Conservation (phyloP, 768 basidiomycete genomes). For the Psilocybe azurescens region DNA sequence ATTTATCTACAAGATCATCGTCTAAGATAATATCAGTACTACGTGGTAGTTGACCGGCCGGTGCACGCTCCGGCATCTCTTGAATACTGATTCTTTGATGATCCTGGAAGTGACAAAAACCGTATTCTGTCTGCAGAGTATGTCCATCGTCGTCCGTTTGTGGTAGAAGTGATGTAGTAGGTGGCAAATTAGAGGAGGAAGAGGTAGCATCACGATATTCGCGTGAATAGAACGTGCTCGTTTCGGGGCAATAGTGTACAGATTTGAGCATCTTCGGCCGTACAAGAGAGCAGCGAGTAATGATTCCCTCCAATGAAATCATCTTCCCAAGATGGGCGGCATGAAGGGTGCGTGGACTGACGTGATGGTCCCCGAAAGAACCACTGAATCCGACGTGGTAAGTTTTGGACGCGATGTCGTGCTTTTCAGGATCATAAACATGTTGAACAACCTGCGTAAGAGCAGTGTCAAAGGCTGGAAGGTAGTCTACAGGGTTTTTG, state of each 20-base stretch:
- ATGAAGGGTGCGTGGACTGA: conserved; percentile 90
- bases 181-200: conserved; percentile 83
- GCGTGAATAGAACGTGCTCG: conserved; percentile 80
- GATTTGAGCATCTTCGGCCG: conserved; percentile 99
- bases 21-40: conserved; percentile 96
- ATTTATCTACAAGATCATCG: conserved; percentile 95
- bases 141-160: conserved; percentile 92
- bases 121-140: conserved; percentile 89
- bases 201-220: conserved; percentile 94
- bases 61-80: conserved; percentile 99
- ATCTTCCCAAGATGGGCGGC: conserved; percentile 92
- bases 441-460: conserved; percentile 74
- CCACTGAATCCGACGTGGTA: conserved; percentile 93
- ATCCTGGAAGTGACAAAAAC: conserved; percentile 90
- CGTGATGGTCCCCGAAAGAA: conserved; percentile 97
- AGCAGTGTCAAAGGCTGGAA: conserved; percentile 91
- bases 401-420: conserved; percentile 78
- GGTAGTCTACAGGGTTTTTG: conserved; percentile 84
- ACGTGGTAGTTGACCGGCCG: conserved; percentile 94
- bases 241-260: conserved; percentile 93
- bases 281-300: conserved; percentile 96
- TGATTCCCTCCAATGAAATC: conserved; percentile 97
- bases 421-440: conserved; percentile 79
- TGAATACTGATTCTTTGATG: conserved; percentile 98
- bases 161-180: conserved; percentile 86